Percentiles rank a stretch among this genome's conserved stretches.
phyloP scores from a whole-genome alignment of 2,329 filamentous ascomycete species.

The Fusarium algeriense region DNA sequence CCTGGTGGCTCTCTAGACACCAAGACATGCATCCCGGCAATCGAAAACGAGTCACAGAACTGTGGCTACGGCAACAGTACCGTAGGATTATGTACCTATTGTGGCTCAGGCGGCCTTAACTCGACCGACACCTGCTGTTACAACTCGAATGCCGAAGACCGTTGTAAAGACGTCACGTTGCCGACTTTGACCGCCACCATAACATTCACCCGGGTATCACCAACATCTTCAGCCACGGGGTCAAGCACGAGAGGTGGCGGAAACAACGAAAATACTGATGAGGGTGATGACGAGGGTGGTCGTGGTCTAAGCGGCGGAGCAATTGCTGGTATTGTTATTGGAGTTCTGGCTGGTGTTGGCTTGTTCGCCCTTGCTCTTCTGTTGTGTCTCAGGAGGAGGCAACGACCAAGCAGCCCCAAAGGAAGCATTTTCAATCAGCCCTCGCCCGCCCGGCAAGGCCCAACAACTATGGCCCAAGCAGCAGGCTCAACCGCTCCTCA shows the following conservation, averaged over 20 bases:
- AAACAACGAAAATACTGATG: slow-evolving; percentile 38
- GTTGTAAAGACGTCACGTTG: slow-evolving; percentile 81
- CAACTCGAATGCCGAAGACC: slow-evolving; percentile 78
- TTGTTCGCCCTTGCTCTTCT: slow-evolving; percentile 78
- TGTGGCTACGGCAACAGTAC: slow-evolving; percentile 84
- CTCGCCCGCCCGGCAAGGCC: slow-evolving; percentile 72
- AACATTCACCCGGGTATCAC: slow-evolving; percentile 62
- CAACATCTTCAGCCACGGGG: slow-evolving; percentile 52
- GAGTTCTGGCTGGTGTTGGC: slow-evolving; percentile 77
- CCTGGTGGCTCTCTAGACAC: slow-evolving; percentile 82
- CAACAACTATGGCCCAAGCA: slow-evolving; percentile 55
- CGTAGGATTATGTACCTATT: slow-evolving; percentile 88
- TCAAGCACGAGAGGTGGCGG: slow-evolving; percentile 32
- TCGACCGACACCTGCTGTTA: slow-evolving; percentile 96
- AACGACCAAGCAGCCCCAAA: slow-evolving; percentile 70
- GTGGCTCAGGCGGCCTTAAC: slow-evolving; percentile 84
- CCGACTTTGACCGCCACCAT: slow-evolving; percentile 81
- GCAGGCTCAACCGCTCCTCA: slow-evolving; percentile 51
- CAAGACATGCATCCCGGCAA: slow-evolving; percentile 80
- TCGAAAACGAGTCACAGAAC: slow-evolving; percentile 84
- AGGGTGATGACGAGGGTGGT: slow-evolving; percentile 38
- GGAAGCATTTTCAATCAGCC: slow-evolving; percentile 91
- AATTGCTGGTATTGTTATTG: slow-evolving; percentile 92
- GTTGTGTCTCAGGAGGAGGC: slow-evolving; percentile 69
- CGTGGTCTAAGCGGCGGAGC: slow-evolving; percentile 79